Evolutionary conservation across 2,329 filamentous ascomycete species (phyloP), one percentile per base, ranked within the genome.

Genomic region (Sarocladium brachiariae): DNA sequence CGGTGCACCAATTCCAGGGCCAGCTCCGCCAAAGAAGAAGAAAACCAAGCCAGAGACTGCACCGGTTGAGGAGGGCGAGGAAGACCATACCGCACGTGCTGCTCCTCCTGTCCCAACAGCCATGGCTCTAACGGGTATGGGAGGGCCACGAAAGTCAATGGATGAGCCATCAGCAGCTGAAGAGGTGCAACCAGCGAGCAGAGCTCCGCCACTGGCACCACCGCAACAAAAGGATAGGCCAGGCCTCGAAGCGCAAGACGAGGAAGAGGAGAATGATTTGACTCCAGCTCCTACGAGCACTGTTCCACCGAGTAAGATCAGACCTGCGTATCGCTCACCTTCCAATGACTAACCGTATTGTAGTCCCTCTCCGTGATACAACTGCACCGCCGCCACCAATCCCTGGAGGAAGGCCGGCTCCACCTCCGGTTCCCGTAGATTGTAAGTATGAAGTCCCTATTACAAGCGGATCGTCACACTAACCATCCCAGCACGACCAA

Each of bases 71-170:
- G 67, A 72, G 33, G 63, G 64, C 3, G 71, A 74, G 4, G 72
- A 78, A 48, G 63, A 67, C 21, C 58, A 67, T 0, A 72, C 74
- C 2, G 58, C 66, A 51, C 68, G 68, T 33, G 62, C 64, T 45
- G 74, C 76, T 21, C 75, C 79, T 31, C 77, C 80, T 6, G 68
- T 85, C 18, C 79, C 81, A 4, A 72, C 69, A 10, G 75, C 81
- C 68, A 82, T 84, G 73, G 71, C 77, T 64, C 68, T 95, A 53
- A 87, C 88, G 13, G 88, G 88, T 9, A 81, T 95, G 78, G 77
- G 80, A 55, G 76, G 75, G 52, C 76, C 75, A 56, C 75, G 64
- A 58, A 78, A 71, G 47, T 61, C 68, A n/a, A 9, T 49, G 18
- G 70, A 72, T 27, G 70, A 70, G 51, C 55, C 57, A 10, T 57